A percentile compares a stretch with the other conserved stretches of the same genome.
Evolutionary conservation across 2,329 filamentous ascomycete genomes (phyloP).

Genomic region (Teratosphaeria gauchensis): DNA sequence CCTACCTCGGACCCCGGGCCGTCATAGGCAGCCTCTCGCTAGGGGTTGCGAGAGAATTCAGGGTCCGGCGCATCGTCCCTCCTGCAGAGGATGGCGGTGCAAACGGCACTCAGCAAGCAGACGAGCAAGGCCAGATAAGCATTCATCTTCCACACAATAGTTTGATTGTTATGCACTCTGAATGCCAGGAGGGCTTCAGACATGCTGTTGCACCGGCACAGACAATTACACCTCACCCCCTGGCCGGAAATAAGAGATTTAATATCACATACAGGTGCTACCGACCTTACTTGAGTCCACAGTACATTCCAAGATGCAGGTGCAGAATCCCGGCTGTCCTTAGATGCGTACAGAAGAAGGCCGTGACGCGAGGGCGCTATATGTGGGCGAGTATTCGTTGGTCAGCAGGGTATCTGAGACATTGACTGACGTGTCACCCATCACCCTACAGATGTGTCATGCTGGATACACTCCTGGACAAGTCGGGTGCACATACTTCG

Average conservation of each 20-base stretch:
- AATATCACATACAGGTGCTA: conserved; percentile 94
- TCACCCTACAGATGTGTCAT: conserved; percentile 53
- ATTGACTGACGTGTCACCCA: too few relatives aligned
- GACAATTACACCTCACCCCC: conserved; percentile 73
- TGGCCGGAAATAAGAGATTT: conserved; percentile 71
- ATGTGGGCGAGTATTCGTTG: conserved; percentile 54
- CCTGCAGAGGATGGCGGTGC: conserved; percentile 22
- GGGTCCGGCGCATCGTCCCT: conserved; percentile 67
- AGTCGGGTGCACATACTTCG: conserved; percentile 62
- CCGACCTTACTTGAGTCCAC: conserved; percentile 64
- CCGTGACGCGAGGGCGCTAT: conserved; percentile 67
- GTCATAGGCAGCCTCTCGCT: conserved; percentile 85
- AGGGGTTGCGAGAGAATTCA: conserved; percentile 87
- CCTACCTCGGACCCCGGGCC: conserved; percentile 80
- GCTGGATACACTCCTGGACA: conserved; percentile 59
- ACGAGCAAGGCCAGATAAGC: conserved; percentile 74
- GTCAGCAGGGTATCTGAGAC: too few relatives aligned
- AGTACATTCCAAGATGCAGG: conserved; percentile 64
- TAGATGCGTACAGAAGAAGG: conserved; percentile 69
- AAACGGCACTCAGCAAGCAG: conserved; percentile 33
- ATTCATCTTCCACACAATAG: conserved; percentile 94
- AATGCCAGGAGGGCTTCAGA: conserved; percentile 98
- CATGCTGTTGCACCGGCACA: conserved; percentile 69
- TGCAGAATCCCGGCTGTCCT: conserved; percentile 62
- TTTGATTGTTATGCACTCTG: conserved; percentile 87